These are phyloP conservation scores for Podaxis rugospora DNA, from an alignment of 768 basidiomycete species.

Conservation along the genomic window DNA sequence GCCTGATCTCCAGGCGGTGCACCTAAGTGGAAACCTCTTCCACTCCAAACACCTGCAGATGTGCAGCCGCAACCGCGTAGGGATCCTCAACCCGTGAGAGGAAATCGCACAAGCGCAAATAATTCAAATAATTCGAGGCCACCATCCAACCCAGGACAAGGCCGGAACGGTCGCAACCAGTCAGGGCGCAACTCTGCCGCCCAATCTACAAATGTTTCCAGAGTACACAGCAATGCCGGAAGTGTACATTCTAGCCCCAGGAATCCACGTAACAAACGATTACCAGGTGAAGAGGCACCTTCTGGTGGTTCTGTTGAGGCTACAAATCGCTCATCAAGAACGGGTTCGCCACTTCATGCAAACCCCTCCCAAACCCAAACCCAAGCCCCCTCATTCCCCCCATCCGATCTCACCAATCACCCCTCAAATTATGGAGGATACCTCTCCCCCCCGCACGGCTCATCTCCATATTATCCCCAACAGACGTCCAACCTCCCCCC, in stretches of 20 bases:
- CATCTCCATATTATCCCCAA: conserved; percentile 16
- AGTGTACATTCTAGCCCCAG: conserved; percentile 23
- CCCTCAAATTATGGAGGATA: background rate
- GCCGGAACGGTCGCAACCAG: conserved; percentile 19
- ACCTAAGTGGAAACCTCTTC: conserved; percentile 7
- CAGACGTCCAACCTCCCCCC: conserved; percentile 4
- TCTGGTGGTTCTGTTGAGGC: conserved; percentile 1
- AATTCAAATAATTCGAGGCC: background rate
- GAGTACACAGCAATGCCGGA: conserved; percentile 33
- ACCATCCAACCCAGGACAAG: background rate
- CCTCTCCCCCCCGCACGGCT: conserved; percentile 10
- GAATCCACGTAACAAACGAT: conserved; percentile 28
- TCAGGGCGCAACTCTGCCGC: conserved; percentile 25
- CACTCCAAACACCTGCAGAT: background rate
- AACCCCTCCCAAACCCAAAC: background rate
- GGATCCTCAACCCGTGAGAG: background rate
- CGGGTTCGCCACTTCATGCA: background rate
- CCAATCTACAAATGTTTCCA: conserved; percentile 24
- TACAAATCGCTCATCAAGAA: conserved; percentile 4
- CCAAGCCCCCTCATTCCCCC: background rate
- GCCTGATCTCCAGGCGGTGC: conserved; percentile 2
- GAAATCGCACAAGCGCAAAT: conserved; percentile 1
- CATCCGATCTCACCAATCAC: background rate
- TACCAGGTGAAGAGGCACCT: conserved; percentile 33
- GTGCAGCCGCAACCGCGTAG: background rate